Base-by-base conservation (phyloP, 2,329 filamentous ascomycete species). In the Fusarium nurragi region DNA sequence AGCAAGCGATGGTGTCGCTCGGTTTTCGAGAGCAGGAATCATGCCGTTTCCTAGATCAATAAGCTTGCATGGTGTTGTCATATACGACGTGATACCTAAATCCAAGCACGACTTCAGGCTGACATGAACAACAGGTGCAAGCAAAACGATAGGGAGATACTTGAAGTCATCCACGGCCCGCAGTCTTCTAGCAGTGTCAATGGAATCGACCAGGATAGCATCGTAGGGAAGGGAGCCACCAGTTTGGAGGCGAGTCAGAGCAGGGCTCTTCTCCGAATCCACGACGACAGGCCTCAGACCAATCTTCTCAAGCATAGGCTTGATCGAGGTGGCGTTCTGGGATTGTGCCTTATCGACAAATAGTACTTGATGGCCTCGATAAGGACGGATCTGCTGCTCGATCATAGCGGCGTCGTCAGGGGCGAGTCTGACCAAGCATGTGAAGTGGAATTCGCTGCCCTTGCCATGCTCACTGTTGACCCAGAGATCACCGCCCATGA, bases 401-500 rank as follows among this genome's bases (percentile, higher is more conserved):
- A 98, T 92, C 71, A 90, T 86, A 51, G 84, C 85, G 60, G 95
- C 82, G 66, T 95, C 92, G 46, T 91, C 89, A 54, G 90, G 88
- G 37, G 93, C 94, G 53, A 96, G 84, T 70, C 92, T 92, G 61
- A 97, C 93, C 48, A 91, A 88, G 78, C 94, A 97, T 12, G 94
- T 98, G 79, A 99, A 99, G 83, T 92, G 96, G 83, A 99, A 99
- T 23, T 90, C 90, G 80, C 93, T 97, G 69, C 94, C 94, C 74
- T 92, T 90, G 66, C 93, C 93, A 73, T 93, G 94, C 73, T 93
- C 88, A 68, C 94, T 97, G 75, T 93, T 92, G 37, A 98, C 94
- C 94, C 94, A 97, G 54, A 98, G 91, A 74, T 94, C 92, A 77
- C 94, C 94, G 64, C 94, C 92, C 94, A 98, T 98, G 58, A 98